Base-by-base conservation (phyloP, 148 eudicot genomes). In the Pouteria glomerata region DNA sequence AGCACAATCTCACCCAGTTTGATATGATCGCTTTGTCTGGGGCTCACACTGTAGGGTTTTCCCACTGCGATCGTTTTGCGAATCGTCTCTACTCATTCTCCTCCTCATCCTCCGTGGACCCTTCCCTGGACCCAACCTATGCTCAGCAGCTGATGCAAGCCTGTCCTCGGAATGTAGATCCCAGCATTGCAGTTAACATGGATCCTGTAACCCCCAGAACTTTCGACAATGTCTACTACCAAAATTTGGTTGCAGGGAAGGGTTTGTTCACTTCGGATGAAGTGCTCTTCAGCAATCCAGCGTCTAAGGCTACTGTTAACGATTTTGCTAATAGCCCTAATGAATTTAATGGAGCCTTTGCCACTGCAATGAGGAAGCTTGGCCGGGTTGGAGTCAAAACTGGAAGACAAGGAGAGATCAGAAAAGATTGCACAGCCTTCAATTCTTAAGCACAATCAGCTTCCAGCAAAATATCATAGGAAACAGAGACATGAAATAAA, bases 351-450 rank as follows among this genome's bases (percentile, higher is more conserved):
- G 69, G 75, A 7, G 97, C 89, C 1, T 92, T 92, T 42, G 35
- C 66, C 7, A 80, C 76, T 37, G 91, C 88, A 0, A 90, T 88
- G 82, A 77, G 67, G 69, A 85, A 85, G 77, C 90, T 90, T 14
- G 96, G 96, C 3, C 66, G 93, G 69, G 85, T 79, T 0, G 88
- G 84, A 19, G 87, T 90, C 12, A 86, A 85, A 64, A 84, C 86
- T n/a, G 98, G 96, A 15, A 81, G 61, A n/a, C 81, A 83, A 76
- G 96, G 98, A 65, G 85, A 92, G 74, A 80, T 92, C 19, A 79
- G 98, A 73, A 74, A 47, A 52, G 85, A 90, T 62, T 90, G 96
- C 80, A 80, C 90, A 21, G 66, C 81, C 19, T 92, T 90, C 68
- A 88, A 90, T 60, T 79, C 81, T 11, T 85, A 47, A 80, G 13